These are phyloP conservation scores for Lepidium aucheri DNA, from an alignment of 345 rosid species.

Conservation along the genomic window DNA sequence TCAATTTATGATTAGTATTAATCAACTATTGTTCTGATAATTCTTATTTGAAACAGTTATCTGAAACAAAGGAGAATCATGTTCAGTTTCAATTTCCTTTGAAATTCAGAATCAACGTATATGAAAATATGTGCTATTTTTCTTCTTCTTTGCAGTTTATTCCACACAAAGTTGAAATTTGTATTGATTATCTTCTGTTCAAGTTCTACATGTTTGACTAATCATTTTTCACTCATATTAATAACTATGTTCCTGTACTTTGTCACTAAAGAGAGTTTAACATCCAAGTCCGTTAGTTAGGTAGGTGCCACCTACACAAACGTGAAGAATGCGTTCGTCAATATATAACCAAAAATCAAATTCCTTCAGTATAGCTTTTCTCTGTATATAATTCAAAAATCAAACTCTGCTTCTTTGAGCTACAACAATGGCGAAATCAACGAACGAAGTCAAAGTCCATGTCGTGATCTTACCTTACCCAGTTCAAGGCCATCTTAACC, in stretches of 20 bases:
- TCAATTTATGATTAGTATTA: slow-evolving; percentile 14
- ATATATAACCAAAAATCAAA: not conserved
- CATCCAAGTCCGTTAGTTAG: not conserved
- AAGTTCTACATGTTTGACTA: too few species aligned
- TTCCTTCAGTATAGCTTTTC: not conserved
- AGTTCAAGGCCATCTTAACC: slow-evolving; percentile 81
- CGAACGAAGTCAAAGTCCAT: slow-evolving; percentile 26
- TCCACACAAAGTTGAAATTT: too few species aligned
- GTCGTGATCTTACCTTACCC: slow-evolving; percentile 60
- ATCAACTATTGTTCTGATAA: slow-evolving; percentile 11
- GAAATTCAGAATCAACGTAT: not conserved
- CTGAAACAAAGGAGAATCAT: not conserved
- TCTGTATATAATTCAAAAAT: not conserved
- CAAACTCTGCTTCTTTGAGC: not conserved
- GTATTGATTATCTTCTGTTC: too few species aligned
- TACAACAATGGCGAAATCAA: slow-evolving; percentile 29
- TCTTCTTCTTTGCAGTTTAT: too few species aligned
- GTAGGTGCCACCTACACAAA: slow-evolving; percentile 22
- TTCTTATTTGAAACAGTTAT: not conserved
- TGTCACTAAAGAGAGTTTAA: not conserved
- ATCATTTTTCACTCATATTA: not conserved
- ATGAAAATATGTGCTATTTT: too few species aligned
- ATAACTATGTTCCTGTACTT: not conserved
- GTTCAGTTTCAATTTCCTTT: not conserved
- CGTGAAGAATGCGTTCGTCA: slow-evolving; percentile 14